Base-by-base conservation (phyloP, 768 basidiomycete genomes). In the Hortiboletus flavorubellus region DNA sequence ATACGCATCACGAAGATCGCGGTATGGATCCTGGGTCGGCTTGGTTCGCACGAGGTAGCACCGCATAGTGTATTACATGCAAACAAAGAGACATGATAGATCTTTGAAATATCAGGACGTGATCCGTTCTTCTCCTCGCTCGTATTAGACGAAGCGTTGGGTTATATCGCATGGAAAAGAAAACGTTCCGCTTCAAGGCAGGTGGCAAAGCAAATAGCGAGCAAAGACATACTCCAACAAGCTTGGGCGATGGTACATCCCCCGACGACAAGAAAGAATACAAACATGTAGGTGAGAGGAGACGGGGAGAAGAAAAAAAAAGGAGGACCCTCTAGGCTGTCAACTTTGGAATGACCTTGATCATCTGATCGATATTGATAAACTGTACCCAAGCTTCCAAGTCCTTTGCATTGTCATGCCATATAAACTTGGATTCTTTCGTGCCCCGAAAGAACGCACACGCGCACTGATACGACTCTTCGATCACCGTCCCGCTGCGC, bases 331-430 rank as follows among this genome's bases (percentile, higher is more conserved):
- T 42, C 59, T 54, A 70, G n/a, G 88, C 87, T 42, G 78, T 80
- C 51, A 91, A 72, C 69, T 90, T 91, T 18, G 85, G 84, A 16
- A 88, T 81, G 56, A 91, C 88, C 62, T 87, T 87, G 67, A 89
- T 76, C 76, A 91, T 82, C 71, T 90, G 85, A 72, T 91, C 87
- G 53, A 91, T 84, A 56, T 84, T 87, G 63, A 91, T 84, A 62
- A 91, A 92, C 72, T 91, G 89, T 14, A 91, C 87, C 88, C 89
- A 91, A 34, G 78, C 81, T 64, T 87, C 86, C 56, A 91, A 67
- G 43, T 89, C 83, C 62, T 84, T 82, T 40, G 76, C 69, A 29
- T 81, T 82, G 44, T 84, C 80, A 54, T 89, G 81, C 81, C 85
- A 91, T 15, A 91, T 78, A 60, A 90, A 91, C 55, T 76, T 83